These are phyloP conservation scores for Heliamphora pulchella DNA, from an alignment of 179 eudicot genomes.

Conservation along the genomic window DNA sequence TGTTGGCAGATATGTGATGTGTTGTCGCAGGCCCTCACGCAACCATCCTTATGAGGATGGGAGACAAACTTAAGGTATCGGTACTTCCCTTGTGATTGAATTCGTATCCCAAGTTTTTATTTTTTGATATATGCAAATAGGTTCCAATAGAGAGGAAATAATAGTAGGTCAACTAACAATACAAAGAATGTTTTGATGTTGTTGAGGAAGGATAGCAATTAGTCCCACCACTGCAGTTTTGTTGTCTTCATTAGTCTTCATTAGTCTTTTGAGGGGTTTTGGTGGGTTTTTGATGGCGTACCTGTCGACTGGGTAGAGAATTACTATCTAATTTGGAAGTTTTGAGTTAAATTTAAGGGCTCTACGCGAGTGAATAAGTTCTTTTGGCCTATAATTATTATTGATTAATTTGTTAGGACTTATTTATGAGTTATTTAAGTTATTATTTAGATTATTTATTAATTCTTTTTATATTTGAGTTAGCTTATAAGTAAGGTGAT, in stretches of 20 bases:
- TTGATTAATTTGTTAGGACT: too few relatives aligned
- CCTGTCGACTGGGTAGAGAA: too few relatives aligned
- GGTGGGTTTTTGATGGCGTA: too few relatives aligned
- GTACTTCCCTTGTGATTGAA: background rate
- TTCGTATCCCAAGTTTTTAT: background rate
- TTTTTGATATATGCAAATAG: too few relatives aligned
- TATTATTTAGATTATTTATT: too few relatives aligned
- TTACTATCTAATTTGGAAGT: too few relatives aligned
- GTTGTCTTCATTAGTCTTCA: background rate
- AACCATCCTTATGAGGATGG: background rate
- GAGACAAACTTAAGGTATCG: background rate
- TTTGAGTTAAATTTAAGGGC: too few relatives aligned
- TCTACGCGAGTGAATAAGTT: too few relatives aligned
- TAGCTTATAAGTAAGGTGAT: too few relatives aligned
- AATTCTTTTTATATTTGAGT: too few relatives aligned
- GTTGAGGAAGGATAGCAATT: background rate
- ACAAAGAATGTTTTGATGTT: background rate
- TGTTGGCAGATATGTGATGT: slow-evolving; percentile 12
- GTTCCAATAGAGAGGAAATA: background rate
- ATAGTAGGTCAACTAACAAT: background rate
- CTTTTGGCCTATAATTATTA: too few relatives aligned
- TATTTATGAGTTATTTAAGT: too few relatives aligned
- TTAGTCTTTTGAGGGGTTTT: background rate
- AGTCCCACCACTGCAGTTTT: background rate
- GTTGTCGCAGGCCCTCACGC: background rate